Evolutionary conservation across 2,329 filamentous ascomycete species (phyloP).

Genomic region (Hymenoscyphus scutula): DNA sequence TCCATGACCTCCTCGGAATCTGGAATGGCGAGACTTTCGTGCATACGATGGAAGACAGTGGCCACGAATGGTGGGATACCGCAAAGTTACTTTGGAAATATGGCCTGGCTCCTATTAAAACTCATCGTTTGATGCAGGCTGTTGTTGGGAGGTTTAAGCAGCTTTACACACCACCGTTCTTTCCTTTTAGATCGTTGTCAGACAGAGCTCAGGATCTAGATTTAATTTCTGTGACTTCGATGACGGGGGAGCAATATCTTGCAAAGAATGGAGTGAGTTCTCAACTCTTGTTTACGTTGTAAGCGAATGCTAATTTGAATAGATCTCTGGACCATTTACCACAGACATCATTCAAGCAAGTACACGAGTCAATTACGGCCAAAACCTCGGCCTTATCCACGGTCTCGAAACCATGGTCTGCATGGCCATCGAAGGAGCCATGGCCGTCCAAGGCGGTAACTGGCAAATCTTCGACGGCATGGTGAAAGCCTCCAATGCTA

Average conservation of each 20-base stretch:
- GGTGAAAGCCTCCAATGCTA: constrained; percentile 62
- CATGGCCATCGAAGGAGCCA: constrained; percentile 82
- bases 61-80: constrained; percentile 74
- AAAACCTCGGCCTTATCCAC: constrained; percentile 82
- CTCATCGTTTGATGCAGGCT: constrained; percentile 67
- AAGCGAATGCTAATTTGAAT: constrained; percentile 14
- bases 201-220: constrained; percentile 65
- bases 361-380: constrained; percentile 92
- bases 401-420: constrained; percentile 86
- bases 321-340: constrained; percentile 65
- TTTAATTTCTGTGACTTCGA: constrained; percentile 61
- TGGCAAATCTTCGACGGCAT: constrained; percentile 92
- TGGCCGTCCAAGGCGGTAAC: constrained; percentile 79
- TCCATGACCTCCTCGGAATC: constrained; percentile 60
- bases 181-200: constrained; percentile 79
- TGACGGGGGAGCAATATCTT: constrained; percentile 74
- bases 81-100: constrained; percentile 83
- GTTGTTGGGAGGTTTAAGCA: constrained; percentile 72
- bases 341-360: constrained; percentile 85
- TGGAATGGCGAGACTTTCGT: constrained; percentile 82
- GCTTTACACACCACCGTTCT: constrained; percentile 77
- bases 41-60: constrained; percentile 58
- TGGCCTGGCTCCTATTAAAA: constrained; percentile 72
- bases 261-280: constrained; percentile 54
- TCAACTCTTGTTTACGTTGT: not conserved